phyloP scores from a whole-genome alignment of 495 filamentous ascomycete species.

The Penicillium waksmanii region DNA sequence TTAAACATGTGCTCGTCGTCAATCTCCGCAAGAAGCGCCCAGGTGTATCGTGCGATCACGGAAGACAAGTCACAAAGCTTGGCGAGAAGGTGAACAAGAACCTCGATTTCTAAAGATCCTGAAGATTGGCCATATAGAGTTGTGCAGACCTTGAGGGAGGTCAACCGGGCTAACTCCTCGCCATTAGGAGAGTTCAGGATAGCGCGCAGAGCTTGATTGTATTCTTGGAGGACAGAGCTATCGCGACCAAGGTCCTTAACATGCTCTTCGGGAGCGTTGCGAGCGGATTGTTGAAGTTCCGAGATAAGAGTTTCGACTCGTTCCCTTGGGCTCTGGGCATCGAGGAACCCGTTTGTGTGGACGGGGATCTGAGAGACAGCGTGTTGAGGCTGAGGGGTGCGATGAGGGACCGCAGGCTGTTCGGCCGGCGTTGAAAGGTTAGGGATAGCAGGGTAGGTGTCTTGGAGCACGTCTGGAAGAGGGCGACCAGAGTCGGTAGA shows the following conservation, averaged over 20 bases:
- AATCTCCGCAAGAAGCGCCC: slow-evolving; percentile 62
- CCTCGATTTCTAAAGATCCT: slow-evolving; percentile 73
- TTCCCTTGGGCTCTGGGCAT: slow-evolving; percentile 63
- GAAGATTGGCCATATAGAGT: slow-evolving; percentile 64
- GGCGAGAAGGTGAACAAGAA: slow-evolving; percentile 78
- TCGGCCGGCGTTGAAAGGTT: slow-evolving; percentile 81
- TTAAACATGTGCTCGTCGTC: slow-evolving; percentile 79
- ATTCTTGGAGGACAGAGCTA: slow-evolving; percentile 64
- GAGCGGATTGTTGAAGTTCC: slow-evolving; percentile 67
- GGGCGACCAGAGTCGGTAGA: slow-evolving; percentile 64
- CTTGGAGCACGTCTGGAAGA: slow-evolving; percentile 77
- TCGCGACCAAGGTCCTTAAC: slow-evolving; percentile 69
- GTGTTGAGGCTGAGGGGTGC: slow-evolving; percentile 67
- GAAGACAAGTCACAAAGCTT: slow-evolving; percentile 79
- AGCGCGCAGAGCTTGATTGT: slow-evolving; percentile 57
- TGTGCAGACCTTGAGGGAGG: slow-evolving; percentile 71
- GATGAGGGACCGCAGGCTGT: slow-evolving; percentile 72
- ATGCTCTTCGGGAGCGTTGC: slow-evolving; percentile 69
- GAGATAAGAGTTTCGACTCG: slow-evolving; percentile 69
- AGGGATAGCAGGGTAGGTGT: slow-evolving; percentile 76
- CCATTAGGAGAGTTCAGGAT: slow-evolving; percentile 55
- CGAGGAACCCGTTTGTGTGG: slow-evolving; percentile 65
- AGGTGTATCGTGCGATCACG: slow-evolving; percentile 73
- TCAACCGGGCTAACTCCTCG: slow-evolving; percentile 68
- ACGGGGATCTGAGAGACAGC: slow-evolving; percentile 46